These are phyloP conservation scores for Paulinella micropora DNA, from an alignment of 78 protist species.

Conservation along the genomic window DNA sequence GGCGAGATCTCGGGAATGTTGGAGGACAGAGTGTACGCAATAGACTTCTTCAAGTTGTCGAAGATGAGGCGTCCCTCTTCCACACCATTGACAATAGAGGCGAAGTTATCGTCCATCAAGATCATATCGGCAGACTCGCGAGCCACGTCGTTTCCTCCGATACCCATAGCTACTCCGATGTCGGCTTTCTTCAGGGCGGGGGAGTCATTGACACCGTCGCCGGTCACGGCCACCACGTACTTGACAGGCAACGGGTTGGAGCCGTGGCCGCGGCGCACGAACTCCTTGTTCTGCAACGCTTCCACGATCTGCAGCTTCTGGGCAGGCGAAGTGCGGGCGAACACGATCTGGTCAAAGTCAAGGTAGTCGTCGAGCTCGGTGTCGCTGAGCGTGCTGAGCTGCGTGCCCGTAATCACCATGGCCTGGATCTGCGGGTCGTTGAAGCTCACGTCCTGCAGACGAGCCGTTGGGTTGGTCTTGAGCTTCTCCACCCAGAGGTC, in stretches of 20 bases:
- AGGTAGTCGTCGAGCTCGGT: neutral
- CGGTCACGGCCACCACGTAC: constrained; percentile 63
- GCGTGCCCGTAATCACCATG: neutral
- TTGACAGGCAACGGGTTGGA: neutral
- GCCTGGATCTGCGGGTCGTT: neutral
- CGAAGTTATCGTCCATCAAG: constrained; percentile 81
- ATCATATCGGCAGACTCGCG: constrained; percentile 8
- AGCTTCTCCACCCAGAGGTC: no score
- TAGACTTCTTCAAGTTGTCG: constrained; percentile 83
- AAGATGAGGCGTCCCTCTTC: constrained; percentile 87
- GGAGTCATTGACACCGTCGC: constrained; percentile 89
- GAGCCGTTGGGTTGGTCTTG: no score
- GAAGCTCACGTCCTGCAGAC: neutral
- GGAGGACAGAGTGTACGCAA: constrained; percentile 73
- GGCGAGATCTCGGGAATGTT: constrained; percentile 79
- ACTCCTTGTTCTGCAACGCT: constrained; percentile 36
- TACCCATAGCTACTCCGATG: constrained; percentile 42
- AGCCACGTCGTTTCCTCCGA: constrained; percentile 61
- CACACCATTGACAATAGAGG: constrained; percentile 68
- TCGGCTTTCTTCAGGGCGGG: constrained; percentile 87
- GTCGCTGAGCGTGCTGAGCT: neutral
- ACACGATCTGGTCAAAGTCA: constrained; percentile 45
- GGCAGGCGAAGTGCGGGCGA: constrained; percentile 84
- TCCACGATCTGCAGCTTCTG: constrained; percentile 81
- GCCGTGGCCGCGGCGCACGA: neutral